phyloP scores from a whole-genome alignment of 345 rosid species.

The Salix dunnii region DNA sequence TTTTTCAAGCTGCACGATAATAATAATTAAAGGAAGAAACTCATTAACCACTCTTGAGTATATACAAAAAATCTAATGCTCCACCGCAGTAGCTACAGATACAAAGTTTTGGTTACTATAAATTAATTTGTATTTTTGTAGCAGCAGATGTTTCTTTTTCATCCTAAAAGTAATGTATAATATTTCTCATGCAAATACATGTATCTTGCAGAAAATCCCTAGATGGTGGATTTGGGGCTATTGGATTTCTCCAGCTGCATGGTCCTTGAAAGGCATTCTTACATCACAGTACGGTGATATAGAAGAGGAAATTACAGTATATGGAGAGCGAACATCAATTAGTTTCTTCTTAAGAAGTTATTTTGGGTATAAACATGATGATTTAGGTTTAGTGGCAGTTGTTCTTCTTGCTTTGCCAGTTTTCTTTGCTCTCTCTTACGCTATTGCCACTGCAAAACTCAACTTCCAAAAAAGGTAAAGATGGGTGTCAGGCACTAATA shows the following conservation, averaged over 20 bases:
- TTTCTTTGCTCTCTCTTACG: slow-evolving; percentile 28
- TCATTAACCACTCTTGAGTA: no score
- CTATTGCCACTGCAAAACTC: slow-evolving; percentile 33
- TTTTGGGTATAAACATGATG: slow-evolving; percentile 29
- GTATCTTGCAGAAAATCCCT: slow-evolving; percentile 33
- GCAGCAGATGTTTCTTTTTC: neutral
- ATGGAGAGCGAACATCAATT: slow-evolving; percentile 28
- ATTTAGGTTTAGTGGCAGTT: slow-evolving; percentile 23
- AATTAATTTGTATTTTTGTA: neutral
- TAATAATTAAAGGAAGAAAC: no score
- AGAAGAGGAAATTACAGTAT: slow-evolving; percentile 16
- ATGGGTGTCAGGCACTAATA: no score
- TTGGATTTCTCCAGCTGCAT: slow-evolving; percentile 38
- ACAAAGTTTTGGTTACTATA: no score
- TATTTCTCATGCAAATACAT: neutral
- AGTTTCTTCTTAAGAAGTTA: slow-evolving; percentile 25
- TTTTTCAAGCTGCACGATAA: no score
- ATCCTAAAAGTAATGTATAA: neutral
- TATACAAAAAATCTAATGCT: no score
- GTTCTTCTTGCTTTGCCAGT: slow-evolving; percentile 29
- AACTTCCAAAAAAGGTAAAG: slow-evolving; percentile 37
- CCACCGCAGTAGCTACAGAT: no score
- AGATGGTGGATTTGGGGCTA: slow-evolving; percentile 48
- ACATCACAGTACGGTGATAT: slow-evolving; percentile 46
- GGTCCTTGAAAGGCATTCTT: slow-evolving; percentile 39